phyloP scores from a whole-genome alignment of 2,329 filamentous ascomycete genomes.

The Grosmannia huntii region DNA sequence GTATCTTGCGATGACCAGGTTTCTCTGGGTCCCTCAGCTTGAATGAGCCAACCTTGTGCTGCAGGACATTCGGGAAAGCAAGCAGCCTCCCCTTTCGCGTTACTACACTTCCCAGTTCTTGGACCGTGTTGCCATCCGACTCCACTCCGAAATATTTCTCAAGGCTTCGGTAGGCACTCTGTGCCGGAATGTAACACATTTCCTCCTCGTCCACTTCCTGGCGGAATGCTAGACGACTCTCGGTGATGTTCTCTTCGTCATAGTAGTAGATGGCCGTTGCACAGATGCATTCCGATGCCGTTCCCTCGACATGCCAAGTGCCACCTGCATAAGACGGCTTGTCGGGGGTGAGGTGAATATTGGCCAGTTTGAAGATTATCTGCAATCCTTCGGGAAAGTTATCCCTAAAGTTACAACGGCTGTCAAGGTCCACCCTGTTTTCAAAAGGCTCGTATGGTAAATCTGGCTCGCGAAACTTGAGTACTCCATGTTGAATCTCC shows the following conservation, averaged over 20 bases:
- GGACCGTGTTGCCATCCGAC: slow-evolving; percentile 17
- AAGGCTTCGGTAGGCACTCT: slow-evolving; percentile 8
- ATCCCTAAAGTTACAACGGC: slow-evolving; percentile 2
- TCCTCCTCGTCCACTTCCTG: slow-evolving; percentile 10
- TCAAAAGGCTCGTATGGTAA: slow-evolving; percentile 2
- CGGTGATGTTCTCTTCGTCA: slow-evolving; percentile 36
- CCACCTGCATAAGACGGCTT: slow-evolving; percentile 32
- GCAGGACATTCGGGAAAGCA: slow-evolving; percentile 28
- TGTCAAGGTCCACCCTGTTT: not conserved
- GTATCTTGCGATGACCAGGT: slow-evolving; percentile 41
- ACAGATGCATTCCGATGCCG: slow-evolving; percentile 40
- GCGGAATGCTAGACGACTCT: slow-evolving; percentile 30
- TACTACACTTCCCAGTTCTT: slow-evolving; percentile 27
- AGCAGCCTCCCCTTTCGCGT: slow-evolving; percentile 30
- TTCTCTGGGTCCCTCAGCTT: slow-evolving; percentile 32
- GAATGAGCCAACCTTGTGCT: slow-evolving; percentile 39
- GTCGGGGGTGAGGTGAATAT: slow-evolving; percentile 43
- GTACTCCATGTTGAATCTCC: slow-evolving; percentile 1
- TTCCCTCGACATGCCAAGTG: slow-evolving; percentile 24
- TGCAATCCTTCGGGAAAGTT: slow-evolving; percentile 30
- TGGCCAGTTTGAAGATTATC: slow-evolving; percentile 50
- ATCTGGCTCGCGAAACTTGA: slow-evolving; percentile 7
- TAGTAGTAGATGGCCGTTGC: slow-evolving; percentile 44
- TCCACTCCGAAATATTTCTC: slow-evolving; percentile 11
- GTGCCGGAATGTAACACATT: slow-evolving; percentile 2